Evolutionary conservation across 2,329 filamentous ascomycete species (phyloP).

Genomic region (Colletotrichum tropicicola): DNA sequence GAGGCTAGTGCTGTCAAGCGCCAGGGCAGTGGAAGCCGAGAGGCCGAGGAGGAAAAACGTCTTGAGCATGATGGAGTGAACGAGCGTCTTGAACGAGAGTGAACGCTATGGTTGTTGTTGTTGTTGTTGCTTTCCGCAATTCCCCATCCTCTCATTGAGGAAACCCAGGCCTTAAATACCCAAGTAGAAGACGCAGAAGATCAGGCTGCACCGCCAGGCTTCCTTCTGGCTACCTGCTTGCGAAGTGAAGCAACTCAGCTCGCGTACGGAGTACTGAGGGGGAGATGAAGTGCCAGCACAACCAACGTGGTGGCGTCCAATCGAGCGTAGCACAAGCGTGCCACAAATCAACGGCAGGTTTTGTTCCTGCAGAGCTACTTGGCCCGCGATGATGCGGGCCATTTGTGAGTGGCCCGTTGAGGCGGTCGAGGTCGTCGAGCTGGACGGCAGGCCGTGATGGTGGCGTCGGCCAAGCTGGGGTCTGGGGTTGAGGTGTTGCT

Average conservation of each 20-base stretch:
- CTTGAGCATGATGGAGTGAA: conserved; percentile 37
- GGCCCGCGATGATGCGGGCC: too few species aligned
- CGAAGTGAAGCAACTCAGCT: too few species aligned
- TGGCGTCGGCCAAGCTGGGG: not conserved
- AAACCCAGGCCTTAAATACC: too few species aligned
- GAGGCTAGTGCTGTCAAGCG: conserved; percentile 28
- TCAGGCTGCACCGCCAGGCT: too few species aligned
- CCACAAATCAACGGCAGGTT: not conserved
- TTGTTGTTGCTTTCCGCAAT: not conserved
- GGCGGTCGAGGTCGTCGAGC: not conserved
- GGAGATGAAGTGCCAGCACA: conserved; percentile 2
- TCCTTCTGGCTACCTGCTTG: too few species aligned
- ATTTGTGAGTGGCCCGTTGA: too few species aligned
- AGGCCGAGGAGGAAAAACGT: conserved; percentile 34
- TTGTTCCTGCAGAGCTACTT: not conserved
- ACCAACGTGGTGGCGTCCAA: conserved; percentile 2
- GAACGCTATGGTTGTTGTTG: not conserved
- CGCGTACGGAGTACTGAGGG: too few species aligned
- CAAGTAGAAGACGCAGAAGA: too few species aligned
- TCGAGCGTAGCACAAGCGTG: not conserved
- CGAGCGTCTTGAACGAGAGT: not conserved
- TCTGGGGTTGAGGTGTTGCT: conserved; percentile 6
- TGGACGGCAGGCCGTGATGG: not conserved
- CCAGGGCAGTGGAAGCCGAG: conserved; percentile 31
- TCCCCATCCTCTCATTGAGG: too few species aligned